These are phyloP conservation scores for Podaxis sp. DNA, from an alignment of 768 basidiomycete species.

Conservation along the genomic window DNA sequence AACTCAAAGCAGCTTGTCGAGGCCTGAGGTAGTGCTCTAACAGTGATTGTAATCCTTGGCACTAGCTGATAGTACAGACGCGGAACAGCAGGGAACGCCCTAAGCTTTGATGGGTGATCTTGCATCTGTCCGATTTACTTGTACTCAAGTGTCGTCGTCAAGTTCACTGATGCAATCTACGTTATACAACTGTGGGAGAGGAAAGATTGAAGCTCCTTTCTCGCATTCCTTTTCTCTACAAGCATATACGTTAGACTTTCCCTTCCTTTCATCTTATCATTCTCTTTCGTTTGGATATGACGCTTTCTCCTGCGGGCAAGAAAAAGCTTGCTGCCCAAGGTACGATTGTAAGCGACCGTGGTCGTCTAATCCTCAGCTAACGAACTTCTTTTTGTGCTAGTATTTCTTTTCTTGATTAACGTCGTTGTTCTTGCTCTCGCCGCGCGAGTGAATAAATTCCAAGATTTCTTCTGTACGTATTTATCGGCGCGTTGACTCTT, in stretches of 20 bases:
- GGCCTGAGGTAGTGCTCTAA: too few species aligned
- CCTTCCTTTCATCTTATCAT: slow-evolving; percentile 10
- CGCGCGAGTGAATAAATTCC: slow-evolving; percentile 51
- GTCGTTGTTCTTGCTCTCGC: slow-evolving; percentile 52
- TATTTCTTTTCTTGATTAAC: slow-evolving; percentile 42
- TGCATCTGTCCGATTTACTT: neutral
- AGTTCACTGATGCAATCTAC: too few species aligned
- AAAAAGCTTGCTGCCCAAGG: slow-evolving; percentile 28
- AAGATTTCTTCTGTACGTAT: slow-evolving; percentile 57
- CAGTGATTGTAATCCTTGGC: too few species aligned
- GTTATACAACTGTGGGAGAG: too few species aligned
- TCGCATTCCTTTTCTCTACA: neutral
- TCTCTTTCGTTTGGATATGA: slow-evolving; percentile 9
- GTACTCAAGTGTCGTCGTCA: too few species aligned
- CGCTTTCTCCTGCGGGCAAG: slow-evolving; percentile 26
- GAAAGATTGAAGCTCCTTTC: neutral
- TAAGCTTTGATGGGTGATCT: neutral
- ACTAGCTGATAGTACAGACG: too few species aligned
- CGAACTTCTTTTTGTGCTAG: slow-evolving; percentile 22
- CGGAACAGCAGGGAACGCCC: too few species aligned
- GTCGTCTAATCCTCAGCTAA: neutral
- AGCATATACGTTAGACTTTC: neutral
- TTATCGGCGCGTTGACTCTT: neutral
- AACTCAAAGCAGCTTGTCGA: neutral
- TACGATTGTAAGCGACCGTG: slow-evolving; percentile 8